A percentile compares a stretch with the other conserved stretches of the same genome.
phyloP scores from a whole-genome alignment of 345 rosid species.

The Moringa oleifera region DNA sequence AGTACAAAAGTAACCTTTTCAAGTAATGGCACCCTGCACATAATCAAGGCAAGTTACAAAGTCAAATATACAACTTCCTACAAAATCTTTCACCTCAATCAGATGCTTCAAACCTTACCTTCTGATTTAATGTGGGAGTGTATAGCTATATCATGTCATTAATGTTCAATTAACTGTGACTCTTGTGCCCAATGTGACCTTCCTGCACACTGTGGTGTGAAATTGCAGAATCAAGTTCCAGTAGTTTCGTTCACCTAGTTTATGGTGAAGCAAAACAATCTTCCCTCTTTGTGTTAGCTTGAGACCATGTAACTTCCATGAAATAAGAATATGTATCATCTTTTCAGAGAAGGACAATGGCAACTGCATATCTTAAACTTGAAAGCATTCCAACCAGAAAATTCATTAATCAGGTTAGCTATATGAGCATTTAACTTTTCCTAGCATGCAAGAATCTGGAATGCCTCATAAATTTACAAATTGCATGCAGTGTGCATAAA shows the following conservation, averaged over 20 bases:
- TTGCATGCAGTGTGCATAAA: background rate
- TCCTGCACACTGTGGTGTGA: background rate
- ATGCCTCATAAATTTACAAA: background rate
- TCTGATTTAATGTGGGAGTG: background rate
- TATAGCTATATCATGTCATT: no score
- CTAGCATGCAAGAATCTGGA: background rate
- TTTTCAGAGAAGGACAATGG: no score
- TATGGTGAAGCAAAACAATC: background rate
- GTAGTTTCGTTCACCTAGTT: background rate
- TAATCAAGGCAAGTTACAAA: background rate
- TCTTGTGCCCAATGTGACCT: background rate
- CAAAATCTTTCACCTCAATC: background rate
- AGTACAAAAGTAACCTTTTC: background rate
- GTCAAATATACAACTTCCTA: background rate
- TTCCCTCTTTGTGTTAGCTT: background rate
- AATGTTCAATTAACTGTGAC: background rate
- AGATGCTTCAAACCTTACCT: background rate
- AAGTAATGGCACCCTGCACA: background rate
- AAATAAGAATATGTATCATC: background rate
- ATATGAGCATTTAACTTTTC: background rate
- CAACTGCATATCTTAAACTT: background rate
- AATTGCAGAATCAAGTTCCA: background rate
- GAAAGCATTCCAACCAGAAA: background rate
- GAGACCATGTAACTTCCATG: background rate
- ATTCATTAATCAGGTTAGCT: background rate